A percentile compares a stretch with the other conserved stretches of the same genome.
phyloP scores from a whole-genome alignment of 2,329 filamentous ascomycete species.

The Hypoxylon sp. region DNA sequence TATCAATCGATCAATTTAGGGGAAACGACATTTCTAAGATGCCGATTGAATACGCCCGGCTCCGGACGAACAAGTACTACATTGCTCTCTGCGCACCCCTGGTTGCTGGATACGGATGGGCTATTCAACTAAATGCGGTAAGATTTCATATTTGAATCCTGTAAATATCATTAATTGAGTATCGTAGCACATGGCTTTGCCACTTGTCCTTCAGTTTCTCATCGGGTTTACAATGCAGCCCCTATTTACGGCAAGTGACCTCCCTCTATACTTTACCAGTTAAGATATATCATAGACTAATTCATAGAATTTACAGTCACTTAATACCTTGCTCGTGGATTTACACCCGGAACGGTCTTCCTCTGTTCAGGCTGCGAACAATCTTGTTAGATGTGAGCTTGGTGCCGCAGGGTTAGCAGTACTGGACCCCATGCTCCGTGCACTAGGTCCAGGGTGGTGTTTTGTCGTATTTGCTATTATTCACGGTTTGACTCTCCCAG shows the following conservation, averaged over 20 bases:
- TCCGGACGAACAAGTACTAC: conserved; percentile 11
- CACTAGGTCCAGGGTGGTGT: conserved; percentile 7
- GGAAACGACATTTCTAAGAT: conserved; percentile 12
- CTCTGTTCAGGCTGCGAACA: conserved; percentile 10
- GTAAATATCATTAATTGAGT: neutral
- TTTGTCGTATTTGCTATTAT: conserved; percentile 15
- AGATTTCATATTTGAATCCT: neutral
- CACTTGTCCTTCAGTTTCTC: conserved; percentile 7
- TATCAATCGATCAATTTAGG: conserved; percentile 3
- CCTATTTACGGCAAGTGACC: conserved; percentile 6
- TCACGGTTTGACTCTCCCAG: conserved; percentile 8
- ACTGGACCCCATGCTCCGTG: conserved; percentile 7
- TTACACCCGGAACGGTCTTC: conserved; percentile 7
- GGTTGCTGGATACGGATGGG: conserved; percentile 12
- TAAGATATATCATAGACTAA: neutral
- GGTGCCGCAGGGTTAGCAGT: conserved; percentile 9
- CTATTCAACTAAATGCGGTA: conserved; percentile 10
- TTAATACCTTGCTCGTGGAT: conserved; percentile 9
- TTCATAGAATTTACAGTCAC: neutral
- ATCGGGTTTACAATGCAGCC: conserved; percentile 17
- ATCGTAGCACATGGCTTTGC: conserved; percentile 11
- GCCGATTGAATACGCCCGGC: conserved; percentile 9
- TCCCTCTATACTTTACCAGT: neutral
- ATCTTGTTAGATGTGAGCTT: conserved; percentile 14
- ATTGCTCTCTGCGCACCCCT: conserved; percentile 10